phyloP scores from a whole-genome alignment of 176 grass and related monocot species.

The Pharus latifolius region DNA sequence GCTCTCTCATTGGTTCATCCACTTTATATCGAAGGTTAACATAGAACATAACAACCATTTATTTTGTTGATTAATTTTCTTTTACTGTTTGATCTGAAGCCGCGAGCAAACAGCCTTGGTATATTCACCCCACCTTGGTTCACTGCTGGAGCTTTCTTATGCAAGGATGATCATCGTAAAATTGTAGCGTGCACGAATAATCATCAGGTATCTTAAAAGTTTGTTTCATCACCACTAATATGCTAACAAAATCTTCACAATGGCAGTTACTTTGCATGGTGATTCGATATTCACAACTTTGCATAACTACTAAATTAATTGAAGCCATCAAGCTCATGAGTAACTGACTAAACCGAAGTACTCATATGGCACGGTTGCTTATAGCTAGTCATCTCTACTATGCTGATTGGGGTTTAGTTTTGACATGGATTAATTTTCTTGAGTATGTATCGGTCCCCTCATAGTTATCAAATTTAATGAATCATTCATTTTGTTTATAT shows the following conservation, averaged over 20 bases:
- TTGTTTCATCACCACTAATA: not conserved
- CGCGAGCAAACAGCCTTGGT: slow-evolving; percentile 63
- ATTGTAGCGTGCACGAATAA: slow-evolving; percentile 73
- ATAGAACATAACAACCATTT: not conserved
- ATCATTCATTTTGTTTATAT: not conserved
- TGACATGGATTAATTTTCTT: not conserved
- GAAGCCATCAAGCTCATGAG: not conserved
- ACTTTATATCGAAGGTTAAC: not conserved
- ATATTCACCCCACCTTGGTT: slow-evolving; percentile 73
- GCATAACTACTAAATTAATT: not conserved
- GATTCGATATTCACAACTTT: not conserved
- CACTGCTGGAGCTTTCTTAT: slow-evolving; percentile 83
- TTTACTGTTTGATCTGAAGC: slow-evolving; percentile 41
- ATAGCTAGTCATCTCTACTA: not conserved
- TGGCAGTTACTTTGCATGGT: not conserved
- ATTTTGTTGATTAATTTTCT: slow-evolving; percentile 15
- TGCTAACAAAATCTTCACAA: not conserved
- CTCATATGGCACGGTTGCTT: not conserved
- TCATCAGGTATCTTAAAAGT: slow-evolving; percentile 56
- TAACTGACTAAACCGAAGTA: not conserved
- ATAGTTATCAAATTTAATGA: not conserved
- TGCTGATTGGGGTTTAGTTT: not conserved
- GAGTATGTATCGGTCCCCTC: not conserved
- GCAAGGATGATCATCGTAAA: slow-evolving; percentile 93
- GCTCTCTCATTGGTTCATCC: not conserved